These are phyloP conservation scores for Pseudozyma sp. DNA, from an alignment of 1,284 basidiomycete species.

Conservation along the genomic window DNA sequence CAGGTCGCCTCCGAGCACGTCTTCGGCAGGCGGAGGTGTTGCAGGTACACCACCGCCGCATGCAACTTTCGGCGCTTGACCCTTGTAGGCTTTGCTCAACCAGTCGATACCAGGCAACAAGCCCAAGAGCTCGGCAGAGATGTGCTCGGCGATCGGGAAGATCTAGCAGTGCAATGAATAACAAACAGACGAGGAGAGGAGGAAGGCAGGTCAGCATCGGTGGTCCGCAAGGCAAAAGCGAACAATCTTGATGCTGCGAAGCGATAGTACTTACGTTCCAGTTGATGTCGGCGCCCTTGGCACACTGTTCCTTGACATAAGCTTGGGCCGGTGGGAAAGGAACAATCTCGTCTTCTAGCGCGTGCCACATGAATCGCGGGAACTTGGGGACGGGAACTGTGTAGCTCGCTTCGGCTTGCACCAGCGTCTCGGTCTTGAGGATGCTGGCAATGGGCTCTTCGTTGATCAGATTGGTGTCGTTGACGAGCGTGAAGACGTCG, in stretches of 20 bases:
- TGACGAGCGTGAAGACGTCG: constrained; percentile 42
- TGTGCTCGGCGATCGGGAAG: constrained; percentile 48
- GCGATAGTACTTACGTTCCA: constrained; percentile 18
- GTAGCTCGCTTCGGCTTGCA: constrained; percentile 29
- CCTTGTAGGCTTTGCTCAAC: constrained; percentile 40
- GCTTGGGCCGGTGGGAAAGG: constrained; percentile 39
- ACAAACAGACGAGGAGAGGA: too few relatives aligned
- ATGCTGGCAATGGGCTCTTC: constrained; percentile 25
- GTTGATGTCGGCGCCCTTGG: constrained; percentile 57
- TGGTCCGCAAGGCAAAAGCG: neutral
- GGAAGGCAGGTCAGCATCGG: neutral
- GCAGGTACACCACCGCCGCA: constrained; percentile 35
- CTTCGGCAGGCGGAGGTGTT: constrained; percentile 11
- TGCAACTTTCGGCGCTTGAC: constrained; percentile 25
- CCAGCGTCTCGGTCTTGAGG: constrained; percentile 43
- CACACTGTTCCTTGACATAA: constrained; percentile 60
- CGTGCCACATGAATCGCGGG: constrained; percentile 60
- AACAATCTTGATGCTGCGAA: neutral
- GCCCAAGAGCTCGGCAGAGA: constrained; percentile 39
- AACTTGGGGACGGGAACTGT: constrained; percentile 52
- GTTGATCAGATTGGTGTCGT: constrained; percentile 44
- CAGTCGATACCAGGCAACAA: constrained; percentile 38
- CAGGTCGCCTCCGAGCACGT: constrained; percentile 30
- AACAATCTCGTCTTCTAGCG: constrained; percentile 61
- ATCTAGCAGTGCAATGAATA: neutral